phyloP scores from a whole-genome alignment of 352 stramenopile species.

The Thalassiosira exigua region DNA sequence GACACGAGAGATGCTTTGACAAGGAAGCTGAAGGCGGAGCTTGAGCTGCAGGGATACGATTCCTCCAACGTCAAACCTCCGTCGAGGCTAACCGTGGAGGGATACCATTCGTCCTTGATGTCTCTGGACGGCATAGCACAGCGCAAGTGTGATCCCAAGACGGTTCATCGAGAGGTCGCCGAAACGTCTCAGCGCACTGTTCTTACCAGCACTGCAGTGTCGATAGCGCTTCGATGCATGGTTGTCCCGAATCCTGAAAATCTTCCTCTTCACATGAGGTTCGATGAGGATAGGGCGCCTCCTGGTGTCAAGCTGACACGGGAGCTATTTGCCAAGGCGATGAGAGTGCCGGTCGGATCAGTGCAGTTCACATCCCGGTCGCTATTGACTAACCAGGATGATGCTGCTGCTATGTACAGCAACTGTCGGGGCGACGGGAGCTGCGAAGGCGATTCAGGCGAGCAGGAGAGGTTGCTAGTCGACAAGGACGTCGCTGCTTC shows the following conservation, averaged over 20 bases:
- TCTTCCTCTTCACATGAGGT: neutral
- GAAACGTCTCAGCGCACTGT: slow-evolving; percentile 22
- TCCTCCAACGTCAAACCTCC: neutral
- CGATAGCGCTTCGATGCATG: neutral
- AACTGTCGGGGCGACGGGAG: neutral
- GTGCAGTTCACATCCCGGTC: neutral
- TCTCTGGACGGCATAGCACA: neutral
- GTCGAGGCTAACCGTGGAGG: neutral
- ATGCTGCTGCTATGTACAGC: slow-evolving; percentile 9
- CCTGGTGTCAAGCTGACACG: neutral
- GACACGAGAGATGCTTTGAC: neutral
- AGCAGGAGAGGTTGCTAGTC: neutral
- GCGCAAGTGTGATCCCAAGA: slow-evolving; percentile 1
- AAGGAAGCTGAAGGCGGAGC: neutral
- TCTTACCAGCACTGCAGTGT: slow-evolving; percentile 5
- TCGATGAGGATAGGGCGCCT: neutral
- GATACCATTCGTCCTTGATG: neutral
- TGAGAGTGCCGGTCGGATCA: neutral
- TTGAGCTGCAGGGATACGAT: neutral
- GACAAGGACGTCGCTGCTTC: neutral
- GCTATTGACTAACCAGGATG: slow-evolving; percentile 6
- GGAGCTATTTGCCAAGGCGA: neutral
- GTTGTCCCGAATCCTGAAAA: neutral
- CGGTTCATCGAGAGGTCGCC: slow-evolving; percentile 14
- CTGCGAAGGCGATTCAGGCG: neutral